phyloP scores from a whole-genome alignment of 768 basidiomycete genomes.

The Tylopilus sp. region DNA sequence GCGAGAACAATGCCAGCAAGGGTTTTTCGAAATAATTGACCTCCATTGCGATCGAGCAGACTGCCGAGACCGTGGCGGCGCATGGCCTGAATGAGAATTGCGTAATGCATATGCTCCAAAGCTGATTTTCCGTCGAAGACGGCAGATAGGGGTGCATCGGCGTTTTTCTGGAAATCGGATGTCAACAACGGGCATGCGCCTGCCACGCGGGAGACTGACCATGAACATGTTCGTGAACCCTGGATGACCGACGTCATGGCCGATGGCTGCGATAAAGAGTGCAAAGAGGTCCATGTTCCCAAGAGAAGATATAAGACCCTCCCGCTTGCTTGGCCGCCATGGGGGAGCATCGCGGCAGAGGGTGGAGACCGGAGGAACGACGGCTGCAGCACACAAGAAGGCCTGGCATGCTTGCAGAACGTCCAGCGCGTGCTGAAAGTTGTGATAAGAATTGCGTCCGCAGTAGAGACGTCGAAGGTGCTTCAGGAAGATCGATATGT shows the following conservation, averaged over 20 bases:
- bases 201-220: constrained; percentile 46
- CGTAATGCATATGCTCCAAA: constrained; percentile 89
- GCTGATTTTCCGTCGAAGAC: constrained; percentile 89
- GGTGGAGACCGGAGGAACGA: constrained; percentile 75
- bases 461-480: constrained; percentile 93
- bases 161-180: constrained; percentile 70
- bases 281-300: constrained; percentile 75
- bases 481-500: constrained; percentile 73
- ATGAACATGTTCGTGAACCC: constrained; percentile 93
- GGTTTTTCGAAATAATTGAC: constrained; percentile 59
- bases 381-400: constrained; percentile 74
- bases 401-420: constrained; percentile 91
- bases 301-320: constrained; percentile 40
- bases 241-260: constrained; percentile 97
- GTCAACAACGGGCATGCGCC: constrained; percentile 5
- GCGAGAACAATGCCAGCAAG: constrained; percentile 83
- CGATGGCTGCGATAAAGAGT: constrained; percentile 87
- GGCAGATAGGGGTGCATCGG: constrained; percentile 80
- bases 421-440: constrained; percentile 95
- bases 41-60: constrained; percentile 53
- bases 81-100: constrained; percentile 76
- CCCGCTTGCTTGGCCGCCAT: constrained; percentile 39
- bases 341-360: constrained; percentile 39
- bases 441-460: constrained; percentile 91
- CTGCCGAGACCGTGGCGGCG: constrained; percentile 72